Conservation (phyloP, 768 basidiomycete genomes). For the Rhizopogon rudus region DNA sequence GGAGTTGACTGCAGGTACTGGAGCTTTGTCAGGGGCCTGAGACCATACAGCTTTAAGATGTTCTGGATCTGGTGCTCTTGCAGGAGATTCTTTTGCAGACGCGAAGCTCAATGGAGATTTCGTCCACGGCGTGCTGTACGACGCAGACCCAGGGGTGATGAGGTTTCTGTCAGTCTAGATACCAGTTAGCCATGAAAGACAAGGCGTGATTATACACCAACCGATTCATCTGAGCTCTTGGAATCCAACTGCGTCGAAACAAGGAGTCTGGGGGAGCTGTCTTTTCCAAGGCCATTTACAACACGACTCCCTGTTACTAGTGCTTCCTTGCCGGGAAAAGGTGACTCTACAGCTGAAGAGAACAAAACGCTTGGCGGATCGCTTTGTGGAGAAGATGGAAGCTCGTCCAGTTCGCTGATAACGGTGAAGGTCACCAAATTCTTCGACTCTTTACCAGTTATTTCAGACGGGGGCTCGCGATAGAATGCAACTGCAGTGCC, state of each 20-base stretch:
- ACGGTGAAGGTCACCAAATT: conserved; percentile 70
- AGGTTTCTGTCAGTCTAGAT: conserved; percentile 39
- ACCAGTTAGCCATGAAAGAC: conserved; percentile 10
- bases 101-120: conserved; percentile 47
- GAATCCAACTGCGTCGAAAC: conserved; percentile 34
- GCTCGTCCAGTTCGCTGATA: conserved; percentile 64
- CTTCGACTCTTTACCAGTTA: conserved; percentile 41
- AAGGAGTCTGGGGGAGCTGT: conserved; percentile 10
- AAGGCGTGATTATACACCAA: conserved; percentile 26
- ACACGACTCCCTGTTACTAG: conserved; percentile 4
- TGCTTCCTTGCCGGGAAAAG: conserved; percentile 6
- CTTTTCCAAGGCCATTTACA: conserved; percentile 10
- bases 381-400: conserved; percentile 2
- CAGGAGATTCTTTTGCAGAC: conserved; percentile 58
- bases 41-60: conserved; percentile 85
- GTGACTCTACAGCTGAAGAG: conserved; percentile 12
- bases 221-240: conserved; percentile 52
- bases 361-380: conserved; percentile 21
- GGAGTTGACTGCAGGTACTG: conserved; percentile 66
- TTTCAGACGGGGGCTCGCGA: conserved; percentile 55
- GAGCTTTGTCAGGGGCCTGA: conserved; percentile 68
- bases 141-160: conserved; percentile 40
- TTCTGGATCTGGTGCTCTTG: conserved; percentile 73
- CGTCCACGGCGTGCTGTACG: conserved; percentile 43
- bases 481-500: conserved; percentile 73